Base-by-base conservation (phyloP, 164 flowering plant genomes). In the Pachysandra terminalis region DNA sequence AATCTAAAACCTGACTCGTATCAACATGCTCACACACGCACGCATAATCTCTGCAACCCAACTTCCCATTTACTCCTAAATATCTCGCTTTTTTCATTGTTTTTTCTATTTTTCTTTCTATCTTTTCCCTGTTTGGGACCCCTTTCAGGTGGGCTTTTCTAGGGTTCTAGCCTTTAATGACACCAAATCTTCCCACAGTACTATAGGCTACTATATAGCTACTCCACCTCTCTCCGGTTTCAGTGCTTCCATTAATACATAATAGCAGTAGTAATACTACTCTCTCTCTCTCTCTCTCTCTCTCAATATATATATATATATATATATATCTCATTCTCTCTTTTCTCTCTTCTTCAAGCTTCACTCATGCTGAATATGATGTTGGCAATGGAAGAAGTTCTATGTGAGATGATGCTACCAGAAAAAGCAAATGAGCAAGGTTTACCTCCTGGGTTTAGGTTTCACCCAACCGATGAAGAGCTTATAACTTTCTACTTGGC, bases 391-490 rank as follows among this genome's bases (percentile, higher is more conserved):
- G 87, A 82, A 64, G 84, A 83, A 17, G 69, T 83, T 4, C 52
- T 87, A 59, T 24, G 80, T 71, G 91, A 89, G 60, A 72, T 87
- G 60, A 72, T 87, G 7, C 66, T 32, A 2, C 71, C 80, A 40
- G 82, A 74, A 37, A 88, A 82, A 16, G 49, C 65, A 1, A 79
- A 80, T 52, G 83, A 85, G 62, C 81, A 82, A 63, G 87, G 88
- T 1, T 72, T 88, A 77, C 96, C 96, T 23, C 97, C 97, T 3
- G 97, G 97, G 22, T 91, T 90, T 64, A 83, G 97, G 67, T 91
- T 91, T 59, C 97, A 91, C 65, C 97, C 97, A 1, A 91, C 97
- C 21, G 97, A 91, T 72, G 96, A 91, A 74, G 97, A 91, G 72
- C 92, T 91, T 22, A 80, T 91, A 0, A 88, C 91, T 40, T 91